These are phyloP conservation scores for Diaporthe ampelina DNA, from an alignment of 2,329 filamentous ascomycete genomes.

Conservation along the genomic window DNA sequence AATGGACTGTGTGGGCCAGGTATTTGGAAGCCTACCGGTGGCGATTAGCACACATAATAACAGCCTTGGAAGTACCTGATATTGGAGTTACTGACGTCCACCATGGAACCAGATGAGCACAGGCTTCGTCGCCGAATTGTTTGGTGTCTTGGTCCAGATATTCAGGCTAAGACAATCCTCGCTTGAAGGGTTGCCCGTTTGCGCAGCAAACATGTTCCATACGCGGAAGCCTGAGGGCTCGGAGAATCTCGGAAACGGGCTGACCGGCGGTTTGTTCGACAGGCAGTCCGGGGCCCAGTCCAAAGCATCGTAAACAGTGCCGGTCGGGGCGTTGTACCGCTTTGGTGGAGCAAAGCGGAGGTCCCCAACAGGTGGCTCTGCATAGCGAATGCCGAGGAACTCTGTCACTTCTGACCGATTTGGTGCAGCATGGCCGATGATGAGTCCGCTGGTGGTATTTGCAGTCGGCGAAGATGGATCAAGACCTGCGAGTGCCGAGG, in stretches of 20 bases:
- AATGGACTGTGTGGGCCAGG: constrained; percentile 24
- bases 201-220: constrained; percentile 26
- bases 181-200: constrained; percentile 27
- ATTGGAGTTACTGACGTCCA: not conserved
- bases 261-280: constrained; percentile 29
- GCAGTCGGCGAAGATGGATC: not conserved
- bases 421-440: constrained; percentile 30
- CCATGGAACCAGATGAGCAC: constrained; percentile 52
- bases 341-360: constrained; percentile 25
- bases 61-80: not conserved
- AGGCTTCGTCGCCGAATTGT: constrained; percentile 51
- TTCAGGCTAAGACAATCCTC: constrained; percentile 57
- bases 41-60: not conserved
- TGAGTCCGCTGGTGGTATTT: constrained; percentile 34
- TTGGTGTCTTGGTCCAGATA: constrained; percentile 54
- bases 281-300: constrained; percentile 12
- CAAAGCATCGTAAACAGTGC: constrained; percentile 21
- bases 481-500: constrained; percentile 7
- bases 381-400: constrained; percentile 34
- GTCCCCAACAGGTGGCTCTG: constrained; percentile 23
- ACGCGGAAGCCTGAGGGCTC: constrained; percentile 25
- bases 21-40: constrained; percentile 17
- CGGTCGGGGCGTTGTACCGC: constrained; percentile 24
- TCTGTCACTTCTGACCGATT: constrained; percentile 34
- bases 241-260: constrained; percentile 22